Evolutionary conservation across 2,329 filamentous ascomycete species (phyloP).

Genomic region (Paecilomyces sp.): DNA sequence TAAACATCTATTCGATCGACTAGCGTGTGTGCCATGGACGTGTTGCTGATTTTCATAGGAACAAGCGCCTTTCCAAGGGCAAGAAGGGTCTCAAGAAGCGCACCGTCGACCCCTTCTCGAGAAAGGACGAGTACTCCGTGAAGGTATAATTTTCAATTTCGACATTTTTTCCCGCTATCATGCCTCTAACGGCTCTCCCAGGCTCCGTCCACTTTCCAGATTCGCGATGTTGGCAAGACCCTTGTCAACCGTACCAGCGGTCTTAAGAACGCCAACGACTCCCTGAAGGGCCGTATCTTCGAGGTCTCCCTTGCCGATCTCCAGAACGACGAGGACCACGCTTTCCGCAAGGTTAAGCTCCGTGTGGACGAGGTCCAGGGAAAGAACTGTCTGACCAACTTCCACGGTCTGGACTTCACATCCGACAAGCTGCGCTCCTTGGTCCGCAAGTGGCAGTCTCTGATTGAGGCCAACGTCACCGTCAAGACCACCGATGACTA

Average conservation of each 20-base stretch:
- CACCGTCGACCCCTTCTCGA: constrained; percentile 91
- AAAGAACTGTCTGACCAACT: constrained; percentile 99
- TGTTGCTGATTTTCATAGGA: constrained; percentile 48
- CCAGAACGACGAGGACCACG: constrained; percentile 99
- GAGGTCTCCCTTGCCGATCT: constrained; percentile 98
- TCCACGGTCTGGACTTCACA: constrained; percentile 99
- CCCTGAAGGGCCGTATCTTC: constrained; percentile 96
- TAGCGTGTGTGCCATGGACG: background rate
- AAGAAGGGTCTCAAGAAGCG: constrained; percentile 99
- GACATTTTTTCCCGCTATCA: background rate
- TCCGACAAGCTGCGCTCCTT: constrained; percentile 99
- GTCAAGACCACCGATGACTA: constrained; percentile 99
- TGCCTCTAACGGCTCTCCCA: constrained; percentile 28
- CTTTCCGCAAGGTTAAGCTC: constrained; percentile 99
- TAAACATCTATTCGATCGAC: background rate
- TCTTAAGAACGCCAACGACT: constrained; percentile 99
- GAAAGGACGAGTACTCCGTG: constrained; percentile 99
- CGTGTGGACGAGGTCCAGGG: constrained; percentile 98
- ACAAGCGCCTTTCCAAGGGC: constrained; percentile 99
- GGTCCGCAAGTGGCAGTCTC: constrained; percentile 98
- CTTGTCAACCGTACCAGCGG: constrained; percentile 98
- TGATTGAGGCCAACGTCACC: constrained; percentile 99
- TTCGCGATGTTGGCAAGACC: constrained; percentile 98
- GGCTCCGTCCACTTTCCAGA: constrained; percentile 92
- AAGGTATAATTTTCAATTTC: constrained; percentile 54